Evolutionary conservation across 2,329 filamentous ascomycete genomes (phyloP), one percentile per base, ranked within the genome.

Genomic region (Fusarium irregulare): DNA sequence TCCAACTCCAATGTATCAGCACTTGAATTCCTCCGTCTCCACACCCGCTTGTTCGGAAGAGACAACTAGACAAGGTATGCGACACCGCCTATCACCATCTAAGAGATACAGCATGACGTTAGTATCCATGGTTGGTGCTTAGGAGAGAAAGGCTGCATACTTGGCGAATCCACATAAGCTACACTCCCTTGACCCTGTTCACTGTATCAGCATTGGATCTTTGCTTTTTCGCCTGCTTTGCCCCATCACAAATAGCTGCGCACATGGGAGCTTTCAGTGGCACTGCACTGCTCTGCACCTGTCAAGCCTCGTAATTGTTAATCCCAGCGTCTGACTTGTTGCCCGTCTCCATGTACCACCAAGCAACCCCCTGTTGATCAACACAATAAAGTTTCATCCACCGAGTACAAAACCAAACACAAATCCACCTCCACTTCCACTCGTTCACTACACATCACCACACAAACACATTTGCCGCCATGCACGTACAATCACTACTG

Each of bases 401-500:
- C 25, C 9, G 37, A 21, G 41, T 68, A 70, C 67, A 70, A 70
- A 70, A 68, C 50, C 32, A 70, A 64, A 48, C 62, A 40, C 21
- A 49, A 42, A 54, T 63, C 66, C 67, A 37, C 48, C 42, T 42
- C 34, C 14, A 53, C n/a, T 27, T 41, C 13, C 7, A 20, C 16
- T 41, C 6, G 6, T 20, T 12, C 12, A 21, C 23, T 16, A 41
- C 49, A 51, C 9, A 27, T 51, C 32, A 13, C 18, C 30, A 27
- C 32, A 51, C 11, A 28, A 12, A 28, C 18, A n/a, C 32, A 44
- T 41, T 40, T 10, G 60, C 16, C 11, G 60, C 18, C 20, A 73
- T 73, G 71, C 71, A 71, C 42, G 55, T 25, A 13, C 55, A 60
- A 40, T 58, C 65, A 11, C 66, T 74, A n/a, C n/a, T 73, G 49